Evolutionary conservation across 345 rosid species (phyloP), one percentile per base, ranked within the genome.

Genomic region (Cardamine chenopodiifolia): DNA sequence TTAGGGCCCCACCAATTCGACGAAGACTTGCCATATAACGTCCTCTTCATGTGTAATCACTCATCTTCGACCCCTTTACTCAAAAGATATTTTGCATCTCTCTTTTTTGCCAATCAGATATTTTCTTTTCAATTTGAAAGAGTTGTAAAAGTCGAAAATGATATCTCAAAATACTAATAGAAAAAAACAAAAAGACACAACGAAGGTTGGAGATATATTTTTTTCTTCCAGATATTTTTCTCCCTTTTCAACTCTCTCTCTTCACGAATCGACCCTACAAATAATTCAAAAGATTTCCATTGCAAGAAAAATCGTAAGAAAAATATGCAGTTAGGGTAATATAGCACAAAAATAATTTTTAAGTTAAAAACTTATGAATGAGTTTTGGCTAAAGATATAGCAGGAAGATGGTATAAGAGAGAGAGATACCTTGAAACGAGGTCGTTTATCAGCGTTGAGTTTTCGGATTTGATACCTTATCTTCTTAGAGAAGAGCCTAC

Each of bases 401-500:
- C 39, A 56, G 13, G 29, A 18, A 57, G 42, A 58, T 37, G 28
- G 13, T 19, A 10, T 2, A 25, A 54, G 62, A 53, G 11, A 63
- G 50, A 15, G 8, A n/a, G n/a, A n/a, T 25, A 86, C 96, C 92
- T 90, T 90, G 58, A 86, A 85, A 64, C 96, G 79, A 2, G 92
- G 96, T 78, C 96, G 86, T 82, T 86, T 84, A 72, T 88, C 93
- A 18, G 93, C 91, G 79, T 88, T 90, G 78, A 88, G 87, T 62
- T 90, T 90, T 73, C 93, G 81, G 44, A 88, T 90, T 82, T 88
- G 86, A 58, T 90, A 90, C 64, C 94, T 86, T 82, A 90, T 90
- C 89, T 83, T 87, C 85, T 90, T 89, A 45, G 88, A 87, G 84
- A 90, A 89, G 76, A 89, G 79, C 45, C 97, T 83, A 7, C 69